A percentile compares a stretch with the other conserved stretches of the same genome.
Conservation (phyloP, 352 stramenopile species). For the Phytophthora pistaciae region DNA sequence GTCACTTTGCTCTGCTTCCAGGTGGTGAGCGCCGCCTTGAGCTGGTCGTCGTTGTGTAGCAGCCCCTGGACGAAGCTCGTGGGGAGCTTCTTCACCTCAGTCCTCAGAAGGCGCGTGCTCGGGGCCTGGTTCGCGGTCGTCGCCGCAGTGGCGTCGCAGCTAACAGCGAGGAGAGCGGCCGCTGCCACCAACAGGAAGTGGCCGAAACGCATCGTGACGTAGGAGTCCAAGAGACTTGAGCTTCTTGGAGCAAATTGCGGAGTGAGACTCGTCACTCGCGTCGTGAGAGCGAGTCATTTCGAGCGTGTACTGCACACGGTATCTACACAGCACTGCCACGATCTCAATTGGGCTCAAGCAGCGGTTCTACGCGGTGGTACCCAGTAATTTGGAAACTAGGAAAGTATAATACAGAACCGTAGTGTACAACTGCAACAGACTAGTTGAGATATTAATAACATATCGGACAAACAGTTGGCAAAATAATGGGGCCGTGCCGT, state of each 20-base stretch:
- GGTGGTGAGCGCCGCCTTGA: not conserved
- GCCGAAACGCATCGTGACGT: constrained; percentile 3
- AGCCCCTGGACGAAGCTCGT: not conserved
- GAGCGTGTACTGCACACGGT: not conserved
- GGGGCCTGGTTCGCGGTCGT: not conserved
- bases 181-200: constrained; percentile 11
- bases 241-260: not conserved
- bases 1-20: constrained; percentile 2
- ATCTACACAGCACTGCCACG: not conserved
- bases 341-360: not conserved
- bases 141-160: not conserved
- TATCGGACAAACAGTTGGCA: no score
- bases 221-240: not conserved
- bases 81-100: constrained; percentile 3
- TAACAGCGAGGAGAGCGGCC: constrained; percentile 1
- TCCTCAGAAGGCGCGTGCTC: not conserved
- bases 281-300: not conserved
- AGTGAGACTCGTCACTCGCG: not conserved
- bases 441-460: no score
- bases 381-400: no score
- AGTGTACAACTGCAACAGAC: no score
- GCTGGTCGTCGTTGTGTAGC: not conserved
- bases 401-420: no score
- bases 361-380: not conserved
- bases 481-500: no score